Evolutionary conservation across 352 stramenopile species (phyloP).

Genomic region (Peronospora farinosa): DNA sequence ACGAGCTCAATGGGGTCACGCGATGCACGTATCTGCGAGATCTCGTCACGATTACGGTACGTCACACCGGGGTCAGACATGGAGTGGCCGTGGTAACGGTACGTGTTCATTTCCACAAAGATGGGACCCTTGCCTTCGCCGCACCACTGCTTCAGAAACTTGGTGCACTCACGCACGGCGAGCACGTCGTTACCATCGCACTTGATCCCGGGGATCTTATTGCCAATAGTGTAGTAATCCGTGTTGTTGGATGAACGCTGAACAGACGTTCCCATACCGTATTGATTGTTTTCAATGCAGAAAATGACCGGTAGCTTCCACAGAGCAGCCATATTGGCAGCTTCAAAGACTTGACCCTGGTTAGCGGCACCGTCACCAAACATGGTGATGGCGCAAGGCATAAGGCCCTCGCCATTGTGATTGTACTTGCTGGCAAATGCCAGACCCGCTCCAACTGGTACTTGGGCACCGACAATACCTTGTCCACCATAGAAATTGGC

Average conservation of each 20-base stretch:
- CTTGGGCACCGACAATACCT: slow-evolving; percentile 97
- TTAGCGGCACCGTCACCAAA: slow-evolving; percentile 99
- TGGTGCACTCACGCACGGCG: slow-evolving; percentile 93
- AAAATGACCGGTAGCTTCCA: slow-evolving; percentile 99
- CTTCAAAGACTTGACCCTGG: slow-evolving; percentile 98
- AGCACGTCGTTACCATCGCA: slow-evolving; percentile 99
- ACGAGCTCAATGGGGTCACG: slow-evolving; percentile 98
- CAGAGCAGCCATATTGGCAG: slow-evolving; percentile 95
- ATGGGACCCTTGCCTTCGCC: slow-evolving; percentile 97
- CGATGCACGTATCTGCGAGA: slow-evolving; percentile 96
- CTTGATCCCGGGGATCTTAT: slow-evolving; percentile 98
- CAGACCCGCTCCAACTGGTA: slow-evolving; percentile 96
- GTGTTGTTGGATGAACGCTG: slow-evolving; percentile 94
- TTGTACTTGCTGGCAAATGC: slow-evolving; percentile 99
- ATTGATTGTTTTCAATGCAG: slow-evolving; percentile 99
- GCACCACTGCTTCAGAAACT: slow-evolving; percentile 95
- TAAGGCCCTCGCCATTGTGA: slow-evolving; percentile 82
- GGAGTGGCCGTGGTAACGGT: slow-evolving; percentile 99
- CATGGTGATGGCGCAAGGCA: slow-evolving; percentile 94
- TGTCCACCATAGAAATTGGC: slow-evolving; percentile 98
- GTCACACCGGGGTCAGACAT: slow-evolving; percentile 99
- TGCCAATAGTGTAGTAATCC: slow-evolving; percentile 99
- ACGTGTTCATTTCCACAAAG: slow-evolving; percentile 99
- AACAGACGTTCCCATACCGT: slow-evolving; percentile 99
- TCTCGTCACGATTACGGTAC: slow-evolving; percentile 99